Evolutionary conservation across 78 protist genomes (phyloP), one percentile per base, ranked within the genome.

Genomic region (Mantamonas sphyraenae): DNA sequence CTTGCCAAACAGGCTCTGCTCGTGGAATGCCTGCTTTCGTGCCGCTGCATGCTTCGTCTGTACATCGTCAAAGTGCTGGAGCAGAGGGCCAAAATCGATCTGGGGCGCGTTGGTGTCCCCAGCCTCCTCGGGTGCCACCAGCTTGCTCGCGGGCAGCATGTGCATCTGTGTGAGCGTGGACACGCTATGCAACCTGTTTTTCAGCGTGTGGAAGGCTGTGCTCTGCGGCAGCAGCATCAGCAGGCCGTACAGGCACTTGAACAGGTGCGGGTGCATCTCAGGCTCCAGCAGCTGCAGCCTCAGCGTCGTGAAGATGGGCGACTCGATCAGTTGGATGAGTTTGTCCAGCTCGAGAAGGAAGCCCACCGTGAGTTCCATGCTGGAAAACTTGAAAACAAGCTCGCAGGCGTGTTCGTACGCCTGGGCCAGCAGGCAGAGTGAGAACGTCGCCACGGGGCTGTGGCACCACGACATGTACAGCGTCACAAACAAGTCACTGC

Each of bases 221-320:
- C 77, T 56, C 76, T 96, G 99, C 35, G 99, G 99, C 24, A 96
- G 87, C 2, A 96, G 85, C 99, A 96, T 96, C 38, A 96, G 77
- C 26, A 96, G 3, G 31, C 98, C 99, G 53, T 87, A 93, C 1
- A 96, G 79, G 20, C 77, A 20, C 73, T 87, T 83, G 60, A 90
- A 35, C 16, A 96, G 73, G 70, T 60, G 70, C 20, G 95, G 94
- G 51, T 90, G 55, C 24, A 0, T 24, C 26, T 60, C 64, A 0
- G 82, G 88, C 51, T 89, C 90, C n/a, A 83, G 80, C 68, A 89
- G 81, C 24, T 77, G 90, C 42, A 90, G 78, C 0, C 91, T 76
- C 28, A 85, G 40, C n/a, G n/a, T 53, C 59, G 91, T 58, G 67
- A 95, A 95, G 45, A 87, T 76, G 8, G 98, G 98, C 47, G 95